Conservation (phyloP, 1,284 basidiomycete species). For the Sphaerobolus stellatus region DNA sequence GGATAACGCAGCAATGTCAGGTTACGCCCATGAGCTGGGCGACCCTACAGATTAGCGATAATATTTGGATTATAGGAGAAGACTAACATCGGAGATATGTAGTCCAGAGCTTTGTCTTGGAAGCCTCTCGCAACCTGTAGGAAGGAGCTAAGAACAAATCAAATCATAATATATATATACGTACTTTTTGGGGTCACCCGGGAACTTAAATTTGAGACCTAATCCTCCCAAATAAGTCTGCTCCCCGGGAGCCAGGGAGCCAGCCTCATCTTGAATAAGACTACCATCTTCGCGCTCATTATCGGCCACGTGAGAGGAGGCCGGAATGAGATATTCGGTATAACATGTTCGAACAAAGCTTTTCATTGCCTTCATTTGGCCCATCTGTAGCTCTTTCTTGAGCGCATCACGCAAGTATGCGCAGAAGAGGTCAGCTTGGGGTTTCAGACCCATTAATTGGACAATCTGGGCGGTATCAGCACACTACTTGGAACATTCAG, state of each 20-base stretch:
- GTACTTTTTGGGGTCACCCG: slow-evolving; percentile 90
- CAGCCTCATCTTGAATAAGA: slow-evolving; percentile 52
- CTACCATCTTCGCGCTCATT: slow-evolving; percentile 68
- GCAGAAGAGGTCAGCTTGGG: slow-evolving; percentile 95
- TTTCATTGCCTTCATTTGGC: slow-evolving; percentile 93
- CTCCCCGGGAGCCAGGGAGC: slow-evolving; percentile 36
- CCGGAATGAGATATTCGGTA: slow-evolving; percentile 81
- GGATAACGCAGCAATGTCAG: slow-evolving; percentile 94
- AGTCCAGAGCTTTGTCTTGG: slow-evolving; percentile 97
- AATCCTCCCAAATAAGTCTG: slow-evolving; percentile 80
- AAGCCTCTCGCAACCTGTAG: slow-evolving; percentile 84
- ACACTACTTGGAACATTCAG: not conserved
- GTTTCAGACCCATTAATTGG: slow-evolving; percentile 93
- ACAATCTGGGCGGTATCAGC: slow-evolving; percentile 64
- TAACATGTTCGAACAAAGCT: slow-evolving; percentile 91
- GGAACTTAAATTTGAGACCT: slow-evolving; percentile 87
- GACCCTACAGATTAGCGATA: not conserved
- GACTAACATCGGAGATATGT: slow-evolving; percentile 77
- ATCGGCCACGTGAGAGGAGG: slow-evolving; percentile 51
- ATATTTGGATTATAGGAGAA: slow-evolving; percentile 1
- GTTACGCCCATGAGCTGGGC: slow-evolving; percentile 79
- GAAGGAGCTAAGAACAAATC: slow-evolving; percentile 12
- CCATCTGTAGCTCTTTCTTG: slow-evolving; percentile 82
- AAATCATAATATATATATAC: slow-evolving; percentile 24
- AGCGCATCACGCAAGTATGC: slow-evolving; percentile 85